A percentile compares a stretch with the other conserved stretches of the same genome.
These are phyloP conservation scores for Leccinum pachyderme DNA, from an alignment of 1,284 basidiomycete species.

Conservation along the genomic window DNA sequence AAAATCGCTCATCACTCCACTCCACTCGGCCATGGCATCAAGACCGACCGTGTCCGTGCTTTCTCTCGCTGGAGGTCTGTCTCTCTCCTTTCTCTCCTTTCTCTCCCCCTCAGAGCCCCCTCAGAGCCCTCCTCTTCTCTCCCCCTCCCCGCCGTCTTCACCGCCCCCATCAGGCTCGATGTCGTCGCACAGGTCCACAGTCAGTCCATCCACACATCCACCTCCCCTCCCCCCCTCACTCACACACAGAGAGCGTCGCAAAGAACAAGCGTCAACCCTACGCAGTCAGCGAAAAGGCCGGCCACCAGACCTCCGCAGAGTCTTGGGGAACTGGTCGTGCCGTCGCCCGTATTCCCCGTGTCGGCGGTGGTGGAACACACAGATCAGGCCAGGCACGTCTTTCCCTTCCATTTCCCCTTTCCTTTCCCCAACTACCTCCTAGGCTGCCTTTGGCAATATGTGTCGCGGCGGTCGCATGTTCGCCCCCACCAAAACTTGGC, in stretches of 20 bases:
- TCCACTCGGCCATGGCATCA: slow-evolving; percentile 67
- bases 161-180: slow-evolving; percentile 98
- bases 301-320: slow-evolving; percentile 98
- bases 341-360: slow-evolving; percentile 99
- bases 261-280: slow-evolving; percentile 99
- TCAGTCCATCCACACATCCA: slow-evolving; percentile 45
- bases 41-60: slow-evolving; percentile 87
- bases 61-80: slow-evolving; percentile 67
- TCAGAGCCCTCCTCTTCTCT: slow-evolving; percentile 86
- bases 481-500: slow-evolving; percentile 99
- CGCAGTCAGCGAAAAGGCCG: slow-evolving; percentile 95
- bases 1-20: background rate
- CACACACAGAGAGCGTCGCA: slow-evolving; percentile 83
- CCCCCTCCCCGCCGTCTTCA: slow-evolving; percentile 94
- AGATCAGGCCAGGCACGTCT: slow-evolving; percentile 85
- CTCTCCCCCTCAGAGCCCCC: slow-evolving; percentile 47
- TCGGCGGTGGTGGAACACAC: slow-evolving; percentile 98
- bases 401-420: background rate
- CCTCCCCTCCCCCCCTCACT: background rate
- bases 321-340: slow-evolving; percentile 99
- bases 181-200: slow-evolving; percentile 99
- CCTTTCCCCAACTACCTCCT: slow-evolving; percentile 1
- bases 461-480: slow-evolving; percentile 99
- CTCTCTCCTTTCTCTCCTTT: background rate
- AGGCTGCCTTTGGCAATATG: slow-evolving; percentile 99